A percentile compares a stretch with the other conserved stretches of the same genome.
Conservation (phyloP, 2,329 filamentous ascomycete genomes). For the Penicillium sp. region DNA sequence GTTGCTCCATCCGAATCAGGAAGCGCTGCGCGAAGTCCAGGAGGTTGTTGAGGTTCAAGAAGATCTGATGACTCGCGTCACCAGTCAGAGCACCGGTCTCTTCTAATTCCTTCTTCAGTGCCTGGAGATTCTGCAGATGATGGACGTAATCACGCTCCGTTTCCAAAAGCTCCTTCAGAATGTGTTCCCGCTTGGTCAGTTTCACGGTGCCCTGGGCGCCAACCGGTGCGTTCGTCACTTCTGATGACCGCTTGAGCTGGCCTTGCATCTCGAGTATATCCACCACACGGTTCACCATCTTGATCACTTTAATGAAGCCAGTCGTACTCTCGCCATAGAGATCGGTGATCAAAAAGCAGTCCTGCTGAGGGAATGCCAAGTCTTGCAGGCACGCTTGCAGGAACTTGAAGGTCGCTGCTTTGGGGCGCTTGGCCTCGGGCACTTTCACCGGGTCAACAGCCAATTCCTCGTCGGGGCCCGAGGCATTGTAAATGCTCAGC, state of each 20-base stretch:
- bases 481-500: slow-evolving; percentile 81
- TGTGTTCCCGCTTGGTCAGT: slow-evolving; percentile 75
- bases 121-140: slow-evolving; percentile 89
- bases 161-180: slow-evolving; percentile 85
- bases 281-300: slow-evolving; percentile 87
- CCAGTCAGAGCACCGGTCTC: slow-evolving; percentile 84
- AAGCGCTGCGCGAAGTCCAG: slow-evolving; percentile 95
- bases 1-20: slow-evolving; percentile 91
- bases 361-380: slow-evolving; percentile 71
- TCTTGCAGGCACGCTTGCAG: slow-evolving; percentile 83
- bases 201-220: slow-evolving; percentile 50
- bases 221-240: slow-evolving; percentile 48
- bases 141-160: slow-evolving; percentile 98
- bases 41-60: slow-evolving; percentile 91
- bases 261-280: slow-evolving; percentile 79
- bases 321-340: slow-evolving; percentile 92
- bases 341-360: slow-evolving; percentile 90
- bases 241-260: slow-evolving; percentile 64
- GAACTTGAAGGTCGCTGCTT: slow-evolving; percentile 89
- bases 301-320: slow-evolving; percentile 94
- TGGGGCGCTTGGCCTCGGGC: slow-evolving; percentile 71
- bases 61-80: slow-evolving; percentile 89
- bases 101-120: slow-evolving; percentile 84
- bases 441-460: slow-evolving; percentile 63
- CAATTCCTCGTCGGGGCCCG: slow-evolving; percentile 67